These are phyloP conservation scores for Coniochaeta ligniaria DNA, from an alignment of 2,329 filamentous ascomycete species.

Conservation along the genomic window DNA sequence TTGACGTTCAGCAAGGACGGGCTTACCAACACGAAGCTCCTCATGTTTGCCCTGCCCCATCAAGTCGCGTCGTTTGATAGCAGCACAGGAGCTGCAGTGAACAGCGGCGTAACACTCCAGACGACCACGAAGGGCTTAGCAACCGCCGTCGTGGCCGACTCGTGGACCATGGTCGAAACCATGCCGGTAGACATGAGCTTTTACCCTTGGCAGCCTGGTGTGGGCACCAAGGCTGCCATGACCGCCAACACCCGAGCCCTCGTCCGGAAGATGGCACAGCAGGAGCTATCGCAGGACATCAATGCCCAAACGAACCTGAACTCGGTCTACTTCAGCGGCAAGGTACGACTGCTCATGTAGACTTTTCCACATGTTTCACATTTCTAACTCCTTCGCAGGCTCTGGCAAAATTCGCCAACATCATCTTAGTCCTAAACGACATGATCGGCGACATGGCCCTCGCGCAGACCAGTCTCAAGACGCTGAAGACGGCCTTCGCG, in stretches of 20 bases:
- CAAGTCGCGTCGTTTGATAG: conserved; percentile 70
- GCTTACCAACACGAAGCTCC: conserved; percentile 47
- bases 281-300: conserved; percentile 73
- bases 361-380: too few species aligned
- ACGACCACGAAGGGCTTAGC: conserved; percentile 83
- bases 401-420: conserved; percentile 66
- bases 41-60: conserved; percentile 87
- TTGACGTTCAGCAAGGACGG: conserved; percentile 70
- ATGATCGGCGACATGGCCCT: conserved; percentile 52
- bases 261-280: conserved; percentile 56
- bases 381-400: conserved; percentile 33
- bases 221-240: conserved; percentile 38
- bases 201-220: conserved; percentile 62
- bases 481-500: conserved; percentile 60
- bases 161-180: conserved; percentile 71
- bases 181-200: conserved; percentile 72
- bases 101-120: conserved; percentile 53
- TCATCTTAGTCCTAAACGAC: conserved; percentile 59
- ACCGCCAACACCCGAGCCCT: conserved; percentile 46
- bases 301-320: conserved; percentile 63
- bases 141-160: conserved; percentile 62
- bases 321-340: conserved; percentile 92
- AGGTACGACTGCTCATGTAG: conserved; percentile 37
- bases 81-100: conserved; percentile 39
- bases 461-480: conserved; percentile 48